phyloP scores from a whole-genome alignment of 148 eudicot genomes.

The Selenicereus undatus region DNA sequence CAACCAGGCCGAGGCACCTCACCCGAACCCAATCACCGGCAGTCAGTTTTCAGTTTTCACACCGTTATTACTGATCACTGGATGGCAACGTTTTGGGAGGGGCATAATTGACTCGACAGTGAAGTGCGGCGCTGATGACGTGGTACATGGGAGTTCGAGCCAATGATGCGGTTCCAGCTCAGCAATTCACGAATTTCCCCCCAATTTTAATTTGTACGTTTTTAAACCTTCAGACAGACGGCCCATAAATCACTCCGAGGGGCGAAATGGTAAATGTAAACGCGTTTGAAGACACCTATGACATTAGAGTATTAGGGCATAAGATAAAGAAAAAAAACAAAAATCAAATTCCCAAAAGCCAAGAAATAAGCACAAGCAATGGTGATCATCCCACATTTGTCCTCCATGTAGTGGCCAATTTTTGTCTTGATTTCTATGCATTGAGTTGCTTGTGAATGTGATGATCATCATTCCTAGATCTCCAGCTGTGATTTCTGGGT shows the following conservation, averaged over 20 bases:
- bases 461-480: background rate
- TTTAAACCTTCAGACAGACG: background rate
- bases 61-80: too few species aligned
- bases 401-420: background rate
- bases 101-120: background rate
- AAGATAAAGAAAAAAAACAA: background rate
- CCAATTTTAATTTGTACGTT: background rate
- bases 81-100: background rate
- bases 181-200: slow-evolving; percentile 1
- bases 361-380: background rate
- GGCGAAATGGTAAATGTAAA: background rate
- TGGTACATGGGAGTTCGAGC: slow-evolving; percentile 18
- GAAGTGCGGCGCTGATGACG: slow-evolving; percentile 11
- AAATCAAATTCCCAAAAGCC: background rate
- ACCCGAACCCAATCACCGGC: too few species aligned
- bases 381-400: background rate
- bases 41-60: too few species aligned
- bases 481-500: background rate
- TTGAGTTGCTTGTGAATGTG: background rate
- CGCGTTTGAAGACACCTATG: background rate
- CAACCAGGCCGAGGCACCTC: too few species aligned
- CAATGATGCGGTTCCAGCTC: slow-evolving; percentile 33
- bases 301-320: background rate
- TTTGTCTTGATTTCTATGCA: background rate
- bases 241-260: background rate